Evolutionary conservation across 225 moss, liverwort and hornwort genomes (phyloP).

Genomic region (Pseudisothecium myosuroides): DNA sequence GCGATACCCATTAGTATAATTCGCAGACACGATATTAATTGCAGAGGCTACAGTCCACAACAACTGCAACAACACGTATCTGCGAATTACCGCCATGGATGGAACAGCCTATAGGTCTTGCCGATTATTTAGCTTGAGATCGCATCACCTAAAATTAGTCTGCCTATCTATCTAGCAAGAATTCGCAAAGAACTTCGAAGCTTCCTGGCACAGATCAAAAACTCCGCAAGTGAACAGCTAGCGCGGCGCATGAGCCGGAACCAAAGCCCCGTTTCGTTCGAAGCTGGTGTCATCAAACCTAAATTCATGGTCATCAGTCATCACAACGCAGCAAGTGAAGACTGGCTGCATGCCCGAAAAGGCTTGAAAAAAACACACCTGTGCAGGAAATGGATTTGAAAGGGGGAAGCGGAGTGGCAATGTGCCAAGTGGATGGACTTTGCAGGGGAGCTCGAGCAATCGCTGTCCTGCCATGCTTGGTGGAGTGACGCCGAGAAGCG

Average conservation of each 20-base stretch:
- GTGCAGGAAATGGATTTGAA: not conserved
- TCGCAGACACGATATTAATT: not conserved
- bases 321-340: not conserved
- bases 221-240: not conserved
- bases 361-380: not conserved
- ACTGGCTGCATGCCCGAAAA: not conserved
- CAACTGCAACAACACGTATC: not conserved
- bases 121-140: not conserved
- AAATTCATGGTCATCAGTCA: not conserved
- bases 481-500: not conserved
- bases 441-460: not conserved
- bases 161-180: not conserved
- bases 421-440: not conserved
- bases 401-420: not conserved
- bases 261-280: not conserved
- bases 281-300: not conserved
- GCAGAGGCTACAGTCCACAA: not conserved
- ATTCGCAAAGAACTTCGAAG: not conserved
- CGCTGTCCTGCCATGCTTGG: not conserved
- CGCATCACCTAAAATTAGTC: not conserved
- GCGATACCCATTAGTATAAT: not conserved
- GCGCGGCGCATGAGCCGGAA: not conserved
- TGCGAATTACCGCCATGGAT: not conserved
- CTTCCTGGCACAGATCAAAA: not conserved
- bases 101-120: not conserved